Evolutionary conservation across 2,329 filamentous ascomycete species (phyloP).

Genomic region (Stachybotrys chartarum): DNA sequence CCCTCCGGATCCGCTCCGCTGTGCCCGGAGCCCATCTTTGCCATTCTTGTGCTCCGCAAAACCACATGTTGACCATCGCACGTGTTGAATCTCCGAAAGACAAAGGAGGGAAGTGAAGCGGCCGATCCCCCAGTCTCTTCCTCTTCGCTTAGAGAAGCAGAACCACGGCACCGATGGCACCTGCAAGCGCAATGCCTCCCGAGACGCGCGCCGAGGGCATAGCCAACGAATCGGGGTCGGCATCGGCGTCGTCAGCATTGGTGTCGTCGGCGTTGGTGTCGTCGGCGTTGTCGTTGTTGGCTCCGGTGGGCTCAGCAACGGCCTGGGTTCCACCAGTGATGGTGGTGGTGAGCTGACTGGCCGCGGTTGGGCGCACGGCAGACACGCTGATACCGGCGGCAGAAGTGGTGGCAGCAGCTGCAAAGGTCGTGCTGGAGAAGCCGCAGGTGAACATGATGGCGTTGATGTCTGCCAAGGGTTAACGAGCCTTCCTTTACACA

Average conservation of each 20-base stretch:
- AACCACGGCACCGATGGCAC: background rate
- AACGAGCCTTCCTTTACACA: no score
- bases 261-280: conserved; percentile 2
- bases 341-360: conserved; percentile 27
- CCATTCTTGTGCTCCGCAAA: no score
- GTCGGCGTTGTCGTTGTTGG: background rate
- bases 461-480: conserved; percentile 20
- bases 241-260: conserved; percentile 1
- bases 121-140: background rate
- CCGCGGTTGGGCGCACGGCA: conserved; percentile 22
- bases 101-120: no score
- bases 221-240: background rate
- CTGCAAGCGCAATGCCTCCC: background rate
- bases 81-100: no score
- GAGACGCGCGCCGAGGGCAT: background rate
- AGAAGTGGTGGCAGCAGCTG: conserved; percentile 14
- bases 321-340: conserved; percentile 12
- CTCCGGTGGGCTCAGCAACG: background rate
- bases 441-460: conserved; percentile 25
- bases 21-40: no score
- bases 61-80: no score
- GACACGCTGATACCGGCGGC: conserved; percentile 21
- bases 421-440: conserved; percentile 23
- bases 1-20: no score
- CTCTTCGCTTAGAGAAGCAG: background rate